Evolutionary conservation across 2,329 filamentous ascomycete genomes (phyloP).

Genomic region (Sclerotinia sclerotiorum): DNA sequence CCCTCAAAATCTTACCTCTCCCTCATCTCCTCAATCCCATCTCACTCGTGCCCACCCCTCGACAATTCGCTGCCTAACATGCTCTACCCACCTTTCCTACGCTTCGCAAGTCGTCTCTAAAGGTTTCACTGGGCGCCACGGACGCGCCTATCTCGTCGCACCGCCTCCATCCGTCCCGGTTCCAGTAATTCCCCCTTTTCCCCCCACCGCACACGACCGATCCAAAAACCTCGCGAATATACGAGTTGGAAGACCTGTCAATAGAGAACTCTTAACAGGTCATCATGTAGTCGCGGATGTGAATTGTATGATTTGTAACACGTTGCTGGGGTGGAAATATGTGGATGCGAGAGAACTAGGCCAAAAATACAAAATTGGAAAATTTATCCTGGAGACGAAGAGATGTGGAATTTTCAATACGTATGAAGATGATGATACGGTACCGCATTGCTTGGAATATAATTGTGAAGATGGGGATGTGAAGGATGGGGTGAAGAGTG

Average conservation of each 20-base stretch:
- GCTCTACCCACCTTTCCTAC: constrained; percentile 61
- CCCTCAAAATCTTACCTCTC: background rate
- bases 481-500: constrained; percentile 49
- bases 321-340: constrained; percentile 67
- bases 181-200: constrained; percentile 17
- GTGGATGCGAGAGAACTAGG: constrained; percentile 58
- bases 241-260: constrained; percentile 54
- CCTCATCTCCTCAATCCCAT: background rate
- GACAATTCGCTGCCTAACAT: constrained; percentile 58
- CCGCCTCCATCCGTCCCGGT: constrained; percentile 32
- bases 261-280: constrained; percentile 60
- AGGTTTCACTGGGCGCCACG: constrained; percentile 65
- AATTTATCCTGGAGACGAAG: constrained; percentile 65
- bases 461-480: constrained; percentile 52
- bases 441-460: constrained; percentile 15
- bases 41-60: constrained; percentile 51
- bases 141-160: constrained; percentile 61
- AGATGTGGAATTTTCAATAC: constrained; percentile 52
- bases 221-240: constrained; percentile 53
- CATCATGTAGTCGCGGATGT: constrained; percentile 65
- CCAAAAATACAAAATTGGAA: constrained; percentile 68
- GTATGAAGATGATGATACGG: constrained; percentile 51
- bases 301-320: constrained; percentile 54
- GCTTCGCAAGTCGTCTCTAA: constrained; percentile 62
- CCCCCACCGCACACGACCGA: constrained; percentile 23